Percentiles rank a stretch among this genome's conserved stretches.
Conservation (phyloP, 306 rosid genomes). For the Sicyos edulis region DNA sequence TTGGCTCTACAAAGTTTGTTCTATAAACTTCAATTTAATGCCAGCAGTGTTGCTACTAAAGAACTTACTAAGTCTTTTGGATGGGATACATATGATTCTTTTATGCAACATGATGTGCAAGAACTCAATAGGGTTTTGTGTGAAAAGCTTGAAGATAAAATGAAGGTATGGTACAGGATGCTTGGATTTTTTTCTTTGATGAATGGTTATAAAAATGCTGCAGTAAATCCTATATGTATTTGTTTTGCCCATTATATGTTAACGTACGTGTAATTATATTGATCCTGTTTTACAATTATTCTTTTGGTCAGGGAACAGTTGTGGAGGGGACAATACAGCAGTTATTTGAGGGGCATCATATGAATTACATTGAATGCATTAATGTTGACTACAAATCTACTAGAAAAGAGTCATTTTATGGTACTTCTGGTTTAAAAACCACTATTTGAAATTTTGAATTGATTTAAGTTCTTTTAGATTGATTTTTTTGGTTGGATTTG, state of each 20-base stretch:
- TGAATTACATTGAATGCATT: conserved; percentile 92
- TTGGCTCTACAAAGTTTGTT: conserved; percentile 88
- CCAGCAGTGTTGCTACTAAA: conserved; percentile 80
- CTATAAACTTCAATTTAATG: conserved; percentile 86
- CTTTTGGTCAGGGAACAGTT: conserved; percentile 73
- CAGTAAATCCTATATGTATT: neutral
- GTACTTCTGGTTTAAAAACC: conserved; percentile 35
- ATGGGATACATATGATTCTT: conserved; percentile 92
- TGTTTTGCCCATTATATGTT: neutral
- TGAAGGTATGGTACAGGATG: conserved; percentile 71
- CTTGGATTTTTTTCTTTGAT: conserved; percentile 15
- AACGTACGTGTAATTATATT: conserved; percentile 11
- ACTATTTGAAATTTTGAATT: conserved; percentile 3
- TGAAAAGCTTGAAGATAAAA: conserved; percentile 93
- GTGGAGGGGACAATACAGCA: conserved; percentile 94
- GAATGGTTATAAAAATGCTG: neutral
- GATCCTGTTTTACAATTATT: conserved; percentile 18
- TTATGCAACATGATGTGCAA: conserved; percentile 98
- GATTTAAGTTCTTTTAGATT: neutral
- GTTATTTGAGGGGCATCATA: conserved; percentile 93
- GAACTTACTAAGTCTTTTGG: conserved; percentile 94
- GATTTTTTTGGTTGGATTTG: conserved; percentile 19
- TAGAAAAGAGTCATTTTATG: conserved; percentile 92
- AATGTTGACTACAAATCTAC: conserved; percentile 86
- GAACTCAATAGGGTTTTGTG: conserved; percentile 90